A percentile compares a stretch with the other conserved stretches of the same genome.
Conservation (phyloP, 2,329 filamentous ascomycete genomes). For the Cercospora sp. region DNA sequence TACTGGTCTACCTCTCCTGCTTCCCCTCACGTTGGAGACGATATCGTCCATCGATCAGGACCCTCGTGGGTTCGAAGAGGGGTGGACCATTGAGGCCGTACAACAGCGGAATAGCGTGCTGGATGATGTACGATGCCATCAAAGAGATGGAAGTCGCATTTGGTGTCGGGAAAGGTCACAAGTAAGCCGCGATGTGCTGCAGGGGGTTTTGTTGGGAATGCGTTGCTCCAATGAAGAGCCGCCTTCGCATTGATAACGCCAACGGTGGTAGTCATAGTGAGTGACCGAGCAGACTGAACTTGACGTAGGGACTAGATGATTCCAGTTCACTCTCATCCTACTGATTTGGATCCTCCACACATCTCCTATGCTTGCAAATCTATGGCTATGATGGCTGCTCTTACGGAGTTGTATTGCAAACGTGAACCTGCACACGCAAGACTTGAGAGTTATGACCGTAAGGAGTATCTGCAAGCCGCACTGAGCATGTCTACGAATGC, state of each 20-base stretch:
- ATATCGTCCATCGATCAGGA: neutral
- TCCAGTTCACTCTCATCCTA: too few species aligned
- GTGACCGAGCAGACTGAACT: neutral
- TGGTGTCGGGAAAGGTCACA: too few species aligned
- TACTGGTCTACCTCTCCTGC: neutral
- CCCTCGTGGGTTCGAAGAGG: neutral
- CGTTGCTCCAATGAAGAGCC: neutral
- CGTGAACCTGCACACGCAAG: neutral
- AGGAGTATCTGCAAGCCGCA: neutral
- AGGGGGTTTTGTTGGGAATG: neutral
- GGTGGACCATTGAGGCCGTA: neutral
- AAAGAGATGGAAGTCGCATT: too few species aligned
- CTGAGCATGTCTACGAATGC: neutral
- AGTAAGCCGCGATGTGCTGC: neutral
- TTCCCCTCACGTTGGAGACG: neutral
- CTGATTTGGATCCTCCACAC: too few species aligned
- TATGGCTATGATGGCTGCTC: neutral
- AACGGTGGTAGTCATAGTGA: neutral
- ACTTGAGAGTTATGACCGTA: neutral
- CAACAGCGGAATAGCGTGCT: neutral
- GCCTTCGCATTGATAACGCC: neutral
- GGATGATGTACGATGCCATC: too few species aligned
- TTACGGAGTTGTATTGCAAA: neutral
- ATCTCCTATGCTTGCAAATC: neutral
- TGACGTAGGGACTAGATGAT: neutral